Conservation (phyloP, 208 protist species). For the Wallacemonas sp. region DNA sequence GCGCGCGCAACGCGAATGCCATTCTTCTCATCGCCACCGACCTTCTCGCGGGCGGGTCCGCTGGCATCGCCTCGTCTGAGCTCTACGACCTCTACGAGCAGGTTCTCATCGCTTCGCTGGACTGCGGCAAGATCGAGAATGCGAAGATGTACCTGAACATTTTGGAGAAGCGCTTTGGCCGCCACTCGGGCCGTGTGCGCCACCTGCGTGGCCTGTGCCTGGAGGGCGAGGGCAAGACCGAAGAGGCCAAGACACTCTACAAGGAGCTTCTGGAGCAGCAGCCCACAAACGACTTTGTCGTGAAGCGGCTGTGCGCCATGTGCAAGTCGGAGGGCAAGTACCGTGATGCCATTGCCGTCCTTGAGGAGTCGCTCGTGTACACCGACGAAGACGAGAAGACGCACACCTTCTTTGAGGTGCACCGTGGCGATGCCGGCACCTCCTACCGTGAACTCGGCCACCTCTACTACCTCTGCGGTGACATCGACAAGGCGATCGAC, state of each 20-base stretch:
- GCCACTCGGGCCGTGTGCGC: slow-evolving; percentile 63
- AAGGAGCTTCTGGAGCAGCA: slow-evolving; percentile 47
- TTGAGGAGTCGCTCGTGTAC: slow-evolving; percentile 72
- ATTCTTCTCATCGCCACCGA: slow-evolving; percentile 77
- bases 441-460: slow-evolving; percentile 68
- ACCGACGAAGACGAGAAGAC: slow-evolving; percentile 62
- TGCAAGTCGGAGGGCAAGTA: slow-evolving; percentile 73
- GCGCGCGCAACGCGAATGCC: slow-evolving; percentile 59
- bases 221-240: slow-evolving; percentile 62
- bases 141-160: slow-evolving; percentile 62
- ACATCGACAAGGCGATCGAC: slow-evolving; percentile 52
- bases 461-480: slow-evolving; percentile 65
- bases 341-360: slow-evolving; percentile 62
- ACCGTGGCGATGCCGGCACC: slow-evolving; percentile 42
- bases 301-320: slow-evolving; percentile 74
- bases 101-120: slow-evolving; percentile 76
- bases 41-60: slow-evolving; percentile 62
- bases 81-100: slow-evolving; percentile 78
- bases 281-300: slow-evolving; percentile 64
- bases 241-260: slow-evolving; percentile 68
- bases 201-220: slow-evolving; percentile 77
- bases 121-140: slow-evolving; percentile 64
- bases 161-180: slow-evolving; percentile 77
- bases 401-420: slow-evolving; percentile 69
- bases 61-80: slow-evolving; percentile 48